Percentiles rank a stretch among this genome's conserved stretches.
Conservation (phyloP, 176 grass and related monocot species). For the Ensete ventricosum region DNA sequence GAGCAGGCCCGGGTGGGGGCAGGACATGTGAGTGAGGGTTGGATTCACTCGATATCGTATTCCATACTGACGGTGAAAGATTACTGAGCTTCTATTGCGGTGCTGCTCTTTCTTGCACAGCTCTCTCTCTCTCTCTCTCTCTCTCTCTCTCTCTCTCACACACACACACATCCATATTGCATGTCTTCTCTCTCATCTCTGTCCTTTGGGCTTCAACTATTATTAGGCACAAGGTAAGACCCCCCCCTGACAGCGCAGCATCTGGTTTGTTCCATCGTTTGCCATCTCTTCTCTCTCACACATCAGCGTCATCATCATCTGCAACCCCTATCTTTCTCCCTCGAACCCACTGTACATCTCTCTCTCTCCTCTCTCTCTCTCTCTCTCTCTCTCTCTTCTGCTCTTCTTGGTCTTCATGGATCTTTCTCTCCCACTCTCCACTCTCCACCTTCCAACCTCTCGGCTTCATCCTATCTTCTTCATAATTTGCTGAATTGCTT, state of each 20-base stretch:
- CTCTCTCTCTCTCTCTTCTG: not conserved
- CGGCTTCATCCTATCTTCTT: too few species aligned
- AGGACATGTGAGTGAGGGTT: not conserved
- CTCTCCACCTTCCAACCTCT: not conserved
- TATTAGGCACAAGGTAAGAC: slow-evolving; percentile 10
- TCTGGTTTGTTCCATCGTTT: slow-evolving; percentile 19
- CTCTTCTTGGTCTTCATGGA: not conserved
- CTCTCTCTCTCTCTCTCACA: too few species aligned
- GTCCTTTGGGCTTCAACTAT: slow-evolving; percentile 23
- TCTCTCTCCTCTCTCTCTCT: not conserved
- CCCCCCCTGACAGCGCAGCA: slow-evolving; percentile 25
- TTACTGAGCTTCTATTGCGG: not conserved
- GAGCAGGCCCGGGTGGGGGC: not conserved
- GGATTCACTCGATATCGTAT: not conserved
- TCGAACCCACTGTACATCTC: not conserved
- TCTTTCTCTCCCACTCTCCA: not conserved
- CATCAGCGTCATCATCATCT: slow-evolving; percentile 8
- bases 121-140: not conserved
- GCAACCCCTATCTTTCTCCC: not conserved
- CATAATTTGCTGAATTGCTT: too few species aligned
- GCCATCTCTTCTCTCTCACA: slow-evolving; percentile 12
- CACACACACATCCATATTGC: not conserved
- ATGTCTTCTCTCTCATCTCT: not conserved
- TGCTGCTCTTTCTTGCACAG: not conserved
- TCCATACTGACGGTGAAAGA: slow-evolving; percentile 1